A percentile compares a stretch with the other conserved stretches of the same genome.
Evolutionary conservation across 208 protist genomes (phyloP).

Genomic region (Acanthamoeba sp.): DNA sequence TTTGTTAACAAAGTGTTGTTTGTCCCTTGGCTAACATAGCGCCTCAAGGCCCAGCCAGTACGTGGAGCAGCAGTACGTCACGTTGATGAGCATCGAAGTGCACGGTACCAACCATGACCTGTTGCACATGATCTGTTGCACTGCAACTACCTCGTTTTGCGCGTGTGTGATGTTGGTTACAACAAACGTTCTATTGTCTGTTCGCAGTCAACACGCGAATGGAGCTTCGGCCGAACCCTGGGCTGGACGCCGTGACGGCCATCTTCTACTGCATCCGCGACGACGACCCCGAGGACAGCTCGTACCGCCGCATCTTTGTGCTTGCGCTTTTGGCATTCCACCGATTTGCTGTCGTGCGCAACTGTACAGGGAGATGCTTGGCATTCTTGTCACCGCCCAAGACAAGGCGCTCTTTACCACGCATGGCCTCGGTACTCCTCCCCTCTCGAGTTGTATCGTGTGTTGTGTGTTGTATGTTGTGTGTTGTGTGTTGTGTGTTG

Average conservation of each 20-base stretch:
- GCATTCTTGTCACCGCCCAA: constrained; percentile 23
- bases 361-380: constrained; percentile 17
- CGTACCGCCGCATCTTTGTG: no score
- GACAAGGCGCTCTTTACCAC: constrained; percentile 57
- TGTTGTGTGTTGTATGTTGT: neutral
- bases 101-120: constrained; percentile 58
- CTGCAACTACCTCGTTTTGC: no score
- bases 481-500: neutral
- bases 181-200: neutral
- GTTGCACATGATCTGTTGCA: no score
- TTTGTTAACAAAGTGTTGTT: no score
- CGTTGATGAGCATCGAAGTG: constrained; percentile 66
- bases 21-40: no score
- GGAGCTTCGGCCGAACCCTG: constrained; percentile 59
- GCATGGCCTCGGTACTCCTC: constrained; percentile 43
- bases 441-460: neutral
- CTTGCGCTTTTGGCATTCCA: no score
- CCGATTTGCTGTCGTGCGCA: no score
- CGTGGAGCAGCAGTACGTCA: constrained; percentile 58
- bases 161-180: neutral
- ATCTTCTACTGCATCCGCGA: constrained; percentile 76
- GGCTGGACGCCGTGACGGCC: constrained; percentile 24
- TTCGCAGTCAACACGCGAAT: constrained; percentile 51
- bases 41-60: neutral
- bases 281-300: constrained; percentile 49